These are phyloP conservation scores for Russula foetens DNA, from an alignment of 768 basidiomycete species.

Conservation along the genomic window DNA sequence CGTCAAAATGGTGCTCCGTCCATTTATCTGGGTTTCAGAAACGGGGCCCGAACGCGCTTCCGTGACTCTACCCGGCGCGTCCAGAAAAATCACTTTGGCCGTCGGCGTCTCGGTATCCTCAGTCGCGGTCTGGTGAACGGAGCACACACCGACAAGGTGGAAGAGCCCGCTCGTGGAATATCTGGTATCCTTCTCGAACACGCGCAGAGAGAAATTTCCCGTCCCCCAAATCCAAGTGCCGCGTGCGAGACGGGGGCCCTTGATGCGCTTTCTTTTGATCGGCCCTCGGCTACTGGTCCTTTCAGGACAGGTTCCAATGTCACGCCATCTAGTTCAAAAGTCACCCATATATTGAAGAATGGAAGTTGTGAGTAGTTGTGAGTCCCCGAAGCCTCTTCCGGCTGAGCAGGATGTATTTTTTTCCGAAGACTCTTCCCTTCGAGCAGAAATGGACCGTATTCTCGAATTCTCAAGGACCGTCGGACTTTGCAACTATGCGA, in stretches of 20 bases:
- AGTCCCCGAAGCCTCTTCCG: neutral
- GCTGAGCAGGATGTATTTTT: neutral
- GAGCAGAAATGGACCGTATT: constrained; percentile 8
- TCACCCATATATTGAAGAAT: neutral
- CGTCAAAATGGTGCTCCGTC: neutral
- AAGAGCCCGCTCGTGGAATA: neutral
- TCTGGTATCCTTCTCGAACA: constrained; percentile 6
- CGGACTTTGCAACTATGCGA: constrained; percentile 12
- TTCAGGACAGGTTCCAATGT: neutral
- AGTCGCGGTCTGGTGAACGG: constrained; percentile 7
- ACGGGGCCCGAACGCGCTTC: constrained; percentile 16
- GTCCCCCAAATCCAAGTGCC: neutral
- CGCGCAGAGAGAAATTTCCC: constrained; percentile 5
- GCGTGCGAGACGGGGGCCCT: neutral
- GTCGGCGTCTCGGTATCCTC: constrained; percentile 14
- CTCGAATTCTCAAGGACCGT: constrained; percentile 14
- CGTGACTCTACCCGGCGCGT: constrained; percentile 14
- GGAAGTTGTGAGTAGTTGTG: constrained; percentile 7
- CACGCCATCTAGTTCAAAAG: neutral
- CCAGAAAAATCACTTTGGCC: constrained; percentile 20
- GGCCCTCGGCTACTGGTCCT: neutral
- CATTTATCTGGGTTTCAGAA: constrained; percentile 6
- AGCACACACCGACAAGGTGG: neutral
- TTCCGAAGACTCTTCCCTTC: constrained; percentile 1
- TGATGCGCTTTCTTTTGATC: neutral